Evolutionary conservation across 2,329 filamentous ascomycete species (phyloP).

Genomic region (Botrytis tulipae): DNA sequence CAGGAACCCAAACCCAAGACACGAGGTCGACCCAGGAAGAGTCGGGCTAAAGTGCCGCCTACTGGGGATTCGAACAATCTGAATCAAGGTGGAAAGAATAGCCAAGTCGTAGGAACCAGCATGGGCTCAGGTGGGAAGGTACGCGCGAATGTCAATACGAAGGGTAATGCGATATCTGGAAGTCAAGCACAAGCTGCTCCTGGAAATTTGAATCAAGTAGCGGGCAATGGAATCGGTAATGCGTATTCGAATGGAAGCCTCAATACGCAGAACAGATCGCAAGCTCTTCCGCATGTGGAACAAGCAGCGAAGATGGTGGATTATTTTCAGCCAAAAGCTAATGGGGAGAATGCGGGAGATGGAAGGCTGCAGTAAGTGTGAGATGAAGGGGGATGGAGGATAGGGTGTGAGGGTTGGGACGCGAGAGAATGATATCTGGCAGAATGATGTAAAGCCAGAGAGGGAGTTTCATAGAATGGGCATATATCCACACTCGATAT

Average conservation of each 20-base stretch:
- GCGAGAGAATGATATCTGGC: not conserved
- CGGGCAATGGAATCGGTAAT: not conserved
- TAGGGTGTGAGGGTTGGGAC: no score
- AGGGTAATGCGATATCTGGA: not conserved
- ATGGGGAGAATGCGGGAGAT: not conserved
- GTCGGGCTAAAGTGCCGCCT: not conserved
- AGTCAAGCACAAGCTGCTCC: not conserved
- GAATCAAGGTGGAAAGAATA: not conserved
- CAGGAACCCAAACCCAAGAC: not conserved
- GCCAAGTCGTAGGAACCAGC: not conserved
- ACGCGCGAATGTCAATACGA: not conserved
- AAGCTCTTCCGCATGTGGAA: not conserved
- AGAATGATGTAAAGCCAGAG: not conserved
- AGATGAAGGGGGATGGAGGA: fast-evolving
- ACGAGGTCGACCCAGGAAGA: not conserved
- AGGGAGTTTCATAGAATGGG: not conserved
- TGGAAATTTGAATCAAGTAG: not conserved
- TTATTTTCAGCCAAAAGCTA: conserved; percentile 6
- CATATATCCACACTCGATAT: not conserved
- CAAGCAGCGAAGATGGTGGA: not conserved
- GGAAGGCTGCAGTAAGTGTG: not conserved
- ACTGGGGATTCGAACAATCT: not conserved
- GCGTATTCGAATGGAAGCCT: not conserved
- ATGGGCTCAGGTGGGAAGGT: not conserved
- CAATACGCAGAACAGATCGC: no score